Percentiles rank a stretch among this genome's conserved stretches.
Evolutionary conservation across 805 yeast species (phyloP).

Genomic region (Starmerella stellata): DNA sequence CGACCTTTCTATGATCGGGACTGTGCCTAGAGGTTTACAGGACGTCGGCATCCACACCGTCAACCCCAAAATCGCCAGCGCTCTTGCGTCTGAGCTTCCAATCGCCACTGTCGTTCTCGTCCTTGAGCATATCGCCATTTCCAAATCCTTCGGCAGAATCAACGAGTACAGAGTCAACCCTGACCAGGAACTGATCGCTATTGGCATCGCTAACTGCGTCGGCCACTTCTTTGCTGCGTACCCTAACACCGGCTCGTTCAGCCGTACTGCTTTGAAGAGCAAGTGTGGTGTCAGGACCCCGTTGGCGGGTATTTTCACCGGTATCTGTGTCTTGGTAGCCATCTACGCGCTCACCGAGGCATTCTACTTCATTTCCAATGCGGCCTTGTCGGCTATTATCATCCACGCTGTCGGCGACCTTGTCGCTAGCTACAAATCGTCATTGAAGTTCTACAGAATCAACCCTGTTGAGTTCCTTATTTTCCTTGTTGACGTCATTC

Average conservation of each 20-base stretch:
- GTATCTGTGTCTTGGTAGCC: conserved; percentile 73
- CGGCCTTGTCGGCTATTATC: conserved; percentile 69
- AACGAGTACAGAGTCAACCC: conserved; percentile 83
- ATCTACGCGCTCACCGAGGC: conserved; percentile 67
- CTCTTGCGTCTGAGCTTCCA: conserved; percentile 62
- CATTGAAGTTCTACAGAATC: conserved; percentile 48
- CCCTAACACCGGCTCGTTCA: conserved; percentile 91
- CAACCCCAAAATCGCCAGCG: conserved; percentile 39
- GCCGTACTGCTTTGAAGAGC: conserved; percentile 83
- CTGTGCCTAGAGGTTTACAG: conserved; percentile 64
- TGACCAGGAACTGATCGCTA: conserved; percentile 84
- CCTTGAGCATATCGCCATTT: conserved; percentile 80
- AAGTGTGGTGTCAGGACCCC: conserved; percentile 94
- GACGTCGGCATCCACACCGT: conserved; percentile 55
- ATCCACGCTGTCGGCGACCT: conserved; percentile 87
- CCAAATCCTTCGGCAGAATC: conserved; percentile 83
- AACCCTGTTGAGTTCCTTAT: conserved; percentile 59
- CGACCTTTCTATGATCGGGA: conserved; percentile 48
- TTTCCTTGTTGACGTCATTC: conserved; percentile 51
- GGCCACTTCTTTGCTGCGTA: conserved; percentile 88
- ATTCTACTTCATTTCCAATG: conserved; percentile 79
- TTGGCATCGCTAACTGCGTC: conserved; percentile 75
- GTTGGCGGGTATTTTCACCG: conserved; percentile 77
- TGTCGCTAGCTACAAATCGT: conserved; percentile 33
- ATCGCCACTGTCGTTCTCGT: conserved; percentile 68